phyloP scores from a whole-genome alignment of 2,329 filamentous ascomycete species.

The Acrocalymma vagum region DNA sequence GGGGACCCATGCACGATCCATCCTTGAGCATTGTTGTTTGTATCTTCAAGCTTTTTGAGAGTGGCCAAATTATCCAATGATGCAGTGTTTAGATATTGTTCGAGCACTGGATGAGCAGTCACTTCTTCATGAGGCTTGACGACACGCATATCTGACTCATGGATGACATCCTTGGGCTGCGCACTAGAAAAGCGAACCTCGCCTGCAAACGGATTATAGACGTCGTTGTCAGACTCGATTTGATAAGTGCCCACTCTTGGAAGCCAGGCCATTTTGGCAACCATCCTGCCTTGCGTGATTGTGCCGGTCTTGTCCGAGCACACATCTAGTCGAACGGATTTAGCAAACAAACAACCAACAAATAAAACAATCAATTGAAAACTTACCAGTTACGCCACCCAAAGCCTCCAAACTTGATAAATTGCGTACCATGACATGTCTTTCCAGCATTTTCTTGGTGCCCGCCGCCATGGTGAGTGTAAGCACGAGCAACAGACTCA shows the following conservation, averaged over 20 bases:
- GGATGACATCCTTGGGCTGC: slow-evolving; percentile 18
- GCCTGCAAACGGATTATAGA: slow-evolving; percentile 25
- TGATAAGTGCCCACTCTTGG: slow-evolving; percentile 27
- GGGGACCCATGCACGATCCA: slow-evolving; percentile 32
- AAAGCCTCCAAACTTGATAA: slow-evolving; percentile 46
- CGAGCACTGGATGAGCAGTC: slow-evolving; percentile 15
- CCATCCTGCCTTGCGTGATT: slow-evolving; percentile 33
- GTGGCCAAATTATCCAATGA: slow-evolving; percentile 57
- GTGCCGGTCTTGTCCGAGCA: slow-evolving; percentile 60
- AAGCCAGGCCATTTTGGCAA: slow-evolving; percentile 29
- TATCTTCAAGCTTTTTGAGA: slow-evolving; percentile 51
- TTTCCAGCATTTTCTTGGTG: slow-evolving; percentile 49
- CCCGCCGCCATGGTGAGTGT: slow-evolving; percentile 69
- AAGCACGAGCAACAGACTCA: slow-evolving; percentile 69
- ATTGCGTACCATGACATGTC: slow-evolving; percentile 45
- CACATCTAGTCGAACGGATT: too few relatives aligned
- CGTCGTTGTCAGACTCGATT: slow-evolving; percentile 25
- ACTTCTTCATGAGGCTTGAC: slow-evolving; percentile 21
- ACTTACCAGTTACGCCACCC: slow-evolving; percentile 45
- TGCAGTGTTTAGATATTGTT: slow-evolving; percentile 25
- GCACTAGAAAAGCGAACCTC: slow-evolving; percentile 20
- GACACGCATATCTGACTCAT: slow-evolving; percentile 37
- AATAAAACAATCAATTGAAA: too few relatives aligned
- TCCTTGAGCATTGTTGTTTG: slow-evolving; percentile 25
- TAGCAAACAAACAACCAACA: too few relatives aligned